A percentile compares a stretch with the other conserved stretches of the same genome.
These are phyloP conservation scores for Letharia columbiana DNA, from an alignment of 495 filamentous ascomycete species.

Conservation along the genomic window DNA sequence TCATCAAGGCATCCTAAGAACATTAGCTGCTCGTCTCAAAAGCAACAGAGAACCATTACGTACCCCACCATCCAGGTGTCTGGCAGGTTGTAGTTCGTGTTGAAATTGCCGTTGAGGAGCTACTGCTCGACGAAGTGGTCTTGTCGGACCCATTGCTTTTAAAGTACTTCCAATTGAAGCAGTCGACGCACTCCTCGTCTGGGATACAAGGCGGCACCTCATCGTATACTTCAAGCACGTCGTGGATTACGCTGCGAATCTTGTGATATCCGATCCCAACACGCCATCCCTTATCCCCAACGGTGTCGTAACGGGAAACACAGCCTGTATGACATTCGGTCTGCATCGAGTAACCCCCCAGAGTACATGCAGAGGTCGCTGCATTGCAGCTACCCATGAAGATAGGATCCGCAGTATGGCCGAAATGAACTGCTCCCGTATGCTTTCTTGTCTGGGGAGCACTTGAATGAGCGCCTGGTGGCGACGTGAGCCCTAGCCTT, in stretches of 20 bases:
- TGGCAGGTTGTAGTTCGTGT: constrained; percentile 78
- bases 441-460: constrained; percentile 58
- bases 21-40: not conserved
- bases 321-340: constrained; percentile 80
- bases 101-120: constrained; percentile 46
- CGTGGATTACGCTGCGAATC: constrained; percentile 72
- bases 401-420: constrained; percentile 90
- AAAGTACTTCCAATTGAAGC: constrained; percentile 88
- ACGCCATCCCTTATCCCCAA: constrained; percentile 81
- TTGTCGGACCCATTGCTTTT: constrained; percentile 76
- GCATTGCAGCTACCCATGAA: constrained; percentile 92
- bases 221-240: constrained; percentile 78
- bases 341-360: constrained; percentile 92
- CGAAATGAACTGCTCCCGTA: constrained; percentile 86
- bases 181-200: constrained; percentile 75
- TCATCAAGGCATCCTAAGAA: constrained; percentile 21
- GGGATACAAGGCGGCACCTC: constrained; percentile 65
- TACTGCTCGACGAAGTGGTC: constrained; percentile 52
- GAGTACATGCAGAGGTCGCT: constrained; percentile 75
- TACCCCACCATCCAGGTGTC: constrained; percentile 66
- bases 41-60: not conserved
- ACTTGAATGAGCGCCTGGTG: constrained; percentile 63
- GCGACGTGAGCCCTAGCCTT: constrained; percentile 77
- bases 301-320: constrained; percentile 86
- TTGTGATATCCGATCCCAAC: constrained; percentile 78